phyloP scores from a whole-genome alignment of 179 eudicot species.

The Pouteria campechiana region DNA sequence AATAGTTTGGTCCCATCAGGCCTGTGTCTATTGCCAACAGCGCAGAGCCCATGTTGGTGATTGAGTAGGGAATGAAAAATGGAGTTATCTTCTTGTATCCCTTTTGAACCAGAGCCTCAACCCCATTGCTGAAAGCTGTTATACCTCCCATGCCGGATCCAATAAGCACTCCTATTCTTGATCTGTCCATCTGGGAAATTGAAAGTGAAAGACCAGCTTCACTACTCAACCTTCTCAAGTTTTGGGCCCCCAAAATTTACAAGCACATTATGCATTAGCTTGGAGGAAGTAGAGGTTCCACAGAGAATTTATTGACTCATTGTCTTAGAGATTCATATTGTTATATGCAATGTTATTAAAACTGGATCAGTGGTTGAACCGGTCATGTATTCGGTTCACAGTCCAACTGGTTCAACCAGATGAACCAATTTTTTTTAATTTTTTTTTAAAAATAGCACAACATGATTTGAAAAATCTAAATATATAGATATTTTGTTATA shows the following conservation, averaged over 20 bases:
- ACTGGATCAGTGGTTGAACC: too few species aligned
- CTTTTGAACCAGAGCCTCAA: slow-evolving; percentile 22
- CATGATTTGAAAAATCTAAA: too few species aligned
- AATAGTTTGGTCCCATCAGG: slow-evolving; percentile 51
- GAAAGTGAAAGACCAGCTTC: background rate
- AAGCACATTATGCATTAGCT: background rate
- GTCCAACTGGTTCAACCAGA: too few species aligned
- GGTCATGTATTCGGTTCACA: too few species aligned
- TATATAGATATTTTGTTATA: too few species aligned
- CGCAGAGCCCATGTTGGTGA: slow-evolving; percentile 45
- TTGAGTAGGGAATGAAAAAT: slow-evolving; percentile 38
- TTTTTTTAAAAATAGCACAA: too few species aligned
- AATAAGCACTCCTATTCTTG: slow-evolving; percentile 35
- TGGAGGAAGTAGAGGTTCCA: too few species aligned
- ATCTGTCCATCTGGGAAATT: slow-evolving; percentile 31
- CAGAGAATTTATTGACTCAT: too few species aligned
- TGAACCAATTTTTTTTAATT: too few species aligned
- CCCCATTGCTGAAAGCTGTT: slow-evolving; percentile 27
- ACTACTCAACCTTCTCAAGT: background rate
- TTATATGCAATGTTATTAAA: too few species aligned
- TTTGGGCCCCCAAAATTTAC: background rate
- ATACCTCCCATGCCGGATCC: slow-evolving; percentile 55
- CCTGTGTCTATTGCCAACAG: slow-evolving; percentile 49
- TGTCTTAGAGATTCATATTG: too few species aligned
- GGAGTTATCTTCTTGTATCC: slow-evolving; percentile 42